phyloP scores from a whole-genome alignment of 2,329 filamentous ascomycete genomes.

The Pochonia chlamydosporia region DNA sequence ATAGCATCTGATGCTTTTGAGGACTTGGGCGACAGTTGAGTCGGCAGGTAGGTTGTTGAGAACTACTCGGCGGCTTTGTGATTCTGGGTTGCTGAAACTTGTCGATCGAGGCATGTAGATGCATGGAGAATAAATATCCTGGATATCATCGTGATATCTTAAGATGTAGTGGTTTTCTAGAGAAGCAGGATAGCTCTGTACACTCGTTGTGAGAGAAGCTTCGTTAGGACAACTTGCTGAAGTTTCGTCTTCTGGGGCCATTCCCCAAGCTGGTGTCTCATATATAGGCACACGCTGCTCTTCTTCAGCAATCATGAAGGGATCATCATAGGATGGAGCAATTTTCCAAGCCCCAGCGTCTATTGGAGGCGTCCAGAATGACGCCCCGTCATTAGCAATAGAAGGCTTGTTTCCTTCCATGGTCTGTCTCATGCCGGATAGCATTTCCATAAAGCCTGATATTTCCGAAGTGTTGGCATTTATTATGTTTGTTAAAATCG shows the following conservation, averaged over 20 bases:
- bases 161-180: too few relatives aligned
- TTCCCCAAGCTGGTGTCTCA: too few relatives aligned
- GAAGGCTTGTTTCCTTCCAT: background rate
- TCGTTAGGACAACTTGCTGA: too few relatives aligned
- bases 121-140: background rate
- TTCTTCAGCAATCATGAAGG: background rate
- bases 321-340: background rate
- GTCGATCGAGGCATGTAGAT: conserved; percentile 1
- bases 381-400: background rate
- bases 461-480: background rate
- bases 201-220: too few relatives aligned
- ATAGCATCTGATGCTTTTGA: conserved; percentile 12
- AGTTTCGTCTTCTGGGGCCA: too few relatives aligned
- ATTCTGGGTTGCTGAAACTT: fast-evolving
- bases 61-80: conserved; percentile 16
- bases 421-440: background rate
- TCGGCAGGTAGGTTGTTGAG: conserved; percentile 16
- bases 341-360: background rate
- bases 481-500: background rate
- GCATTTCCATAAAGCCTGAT: background rate
- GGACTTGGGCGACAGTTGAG: conserved; percentile 11
- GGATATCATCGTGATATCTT: conserved; percentile 8
- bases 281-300: too few relatives aligned
- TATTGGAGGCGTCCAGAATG: background rate
- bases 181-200: too few relatives aligned